A percentile compares a stretch with the other conserved stretches of the same genome.
phyloP scores from a whole-genome alignment of 2,329 filamentous ascomycete species.

The Helicocarpus griseus region DNA sequence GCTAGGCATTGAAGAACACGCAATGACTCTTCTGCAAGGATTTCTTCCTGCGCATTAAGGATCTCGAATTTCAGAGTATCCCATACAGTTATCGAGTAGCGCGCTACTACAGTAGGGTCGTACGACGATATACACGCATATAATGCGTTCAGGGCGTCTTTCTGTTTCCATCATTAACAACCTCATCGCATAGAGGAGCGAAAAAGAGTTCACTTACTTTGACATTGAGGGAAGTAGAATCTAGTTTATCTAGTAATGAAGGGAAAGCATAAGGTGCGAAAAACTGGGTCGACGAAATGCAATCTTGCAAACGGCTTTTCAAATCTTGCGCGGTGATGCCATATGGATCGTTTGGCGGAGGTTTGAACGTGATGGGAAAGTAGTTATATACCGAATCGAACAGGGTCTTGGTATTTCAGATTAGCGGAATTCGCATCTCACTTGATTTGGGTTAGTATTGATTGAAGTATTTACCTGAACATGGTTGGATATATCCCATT shows the following conservation, averaged over 20 bases:
- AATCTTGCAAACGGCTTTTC: conserved; percentile 54
- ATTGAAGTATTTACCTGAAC: conserved; percentile 39
- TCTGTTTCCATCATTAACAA: conserved; percentile 29
- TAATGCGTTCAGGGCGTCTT: conserved; percentile 56
- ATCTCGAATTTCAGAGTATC: conserved; percentile 61
- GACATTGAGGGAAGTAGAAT: conserved; percentile 58
- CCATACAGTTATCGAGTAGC: conserved; percentile 57
- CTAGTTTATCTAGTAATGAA: conserved; percentile 58
- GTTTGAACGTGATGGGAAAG: conserved; percentile 62
- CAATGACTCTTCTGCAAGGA: conserved; percentile 52
- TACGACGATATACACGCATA: conserved; percentile 52
- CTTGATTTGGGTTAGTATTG: not conserved
- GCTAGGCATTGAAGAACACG: conserved; percentile 47
- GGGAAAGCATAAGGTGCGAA: conserved; percentile 60
- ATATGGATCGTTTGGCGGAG: conserved; percentile 59
- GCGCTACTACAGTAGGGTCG: conserved; percentile 48
- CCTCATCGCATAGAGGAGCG: not conserved
- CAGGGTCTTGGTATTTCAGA: conserved; percentile 29
- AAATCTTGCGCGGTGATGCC: conserved; percentile 60
- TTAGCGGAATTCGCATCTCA: not conserved
- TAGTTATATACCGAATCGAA: conserved; percentile 65
- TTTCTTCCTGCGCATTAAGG: conserved; percentile 56
- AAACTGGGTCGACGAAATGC: conserved; percentile 51
- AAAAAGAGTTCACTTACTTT: conserved; percentile 39
- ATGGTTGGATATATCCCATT: conserved; percentile 55